Evolutionary conservation across 1,284 basidiomycete genomes (phyloP).

Genomic region (Termitomyces sp.): DNA sequence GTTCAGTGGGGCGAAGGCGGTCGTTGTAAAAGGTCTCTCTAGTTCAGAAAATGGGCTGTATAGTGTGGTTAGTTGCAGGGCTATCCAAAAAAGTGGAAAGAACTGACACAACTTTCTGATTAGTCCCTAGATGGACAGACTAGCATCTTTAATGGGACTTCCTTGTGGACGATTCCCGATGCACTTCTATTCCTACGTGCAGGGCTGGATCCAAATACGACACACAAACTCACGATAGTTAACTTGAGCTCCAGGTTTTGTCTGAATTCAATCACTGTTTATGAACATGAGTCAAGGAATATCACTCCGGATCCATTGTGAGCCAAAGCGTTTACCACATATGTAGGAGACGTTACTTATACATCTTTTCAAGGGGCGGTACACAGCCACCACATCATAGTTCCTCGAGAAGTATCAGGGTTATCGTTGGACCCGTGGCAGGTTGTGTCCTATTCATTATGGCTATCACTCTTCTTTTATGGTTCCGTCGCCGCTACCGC

Average conservation of each 20-base stretch:
- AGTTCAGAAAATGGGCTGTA: slow-evolving; percentile 24
- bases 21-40: slow-evolving; percentile 25
- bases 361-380: neutral
- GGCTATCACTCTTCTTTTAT: slow-evolving; percentile 13
- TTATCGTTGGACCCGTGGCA: slow-evolving; percentile 17
- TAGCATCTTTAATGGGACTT: slow-evolving; percentile 26
- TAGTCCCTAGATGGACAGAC: slow-evolving; percentile 26
- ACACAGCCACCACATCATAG: neutral
- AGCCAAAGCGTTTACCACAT: neutral
- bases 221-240: slow-evolving; percentile 26
- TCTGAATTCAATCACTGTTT: slow-evolving; percentile 21
- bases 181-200: slow-evolving; percentile 30
- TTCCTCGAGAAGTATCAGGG: slow-evolving; percentile 15
- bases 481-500: slow-evolving; percentile 14
- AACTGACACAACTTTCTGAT: neutral
- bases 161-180: slow-evolving; percentile 29
- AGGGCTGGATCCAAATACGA: slow-evolving; percentile 28
- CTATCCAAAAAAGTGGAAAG: neutral
- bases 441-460: slow-evolving; percentile 11
- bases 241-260: slow-evolving; percentile 21
- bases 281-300: slow-evolving; percentile 10
- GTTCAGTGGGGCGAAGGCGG: slow-evolving; percentile 24
- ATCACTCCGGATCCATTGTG: slow-evolving; percentile 4
- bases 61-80: slow-evolving; percentile 21
- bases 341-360: neutral